Evolutionary conservation across 495 filamentous ascomycete species (phyloP), one percentile per base, ranked within the genome.

Genomic region (Annulohypoxylon moriforme): DNA sequence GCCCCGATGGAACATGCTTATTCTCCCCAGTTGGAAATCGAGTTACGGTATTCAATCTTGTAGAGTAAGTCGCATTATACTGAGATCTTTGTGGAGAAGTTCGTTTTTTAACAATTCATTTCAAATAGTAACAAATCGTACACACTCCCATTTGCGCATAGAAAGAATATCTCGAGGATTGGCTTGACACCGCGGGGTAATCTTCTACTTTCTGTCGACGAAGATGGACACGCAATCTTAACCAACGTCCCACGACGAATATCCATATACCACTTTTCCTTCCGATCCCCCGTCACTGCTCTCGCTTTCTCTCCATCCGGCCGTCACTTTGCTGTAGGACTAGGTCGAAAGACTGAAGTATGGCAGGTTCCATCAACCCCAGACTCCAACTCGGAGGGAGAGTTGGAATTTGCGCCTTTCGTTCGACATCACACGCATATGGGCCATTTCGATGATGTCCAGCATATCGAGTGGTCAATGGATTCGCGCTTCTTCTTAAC

Each of bases 21-120:
- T 91, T 96, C 69, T 98, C 96, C n/a, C 96, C 96, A 24, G 96
- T 99, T 61, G 96, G 96, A 75, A 99, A 98, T 83, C 85, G 93
- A 76, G 93, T 99, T 56, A 92, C 96, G 1, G 92, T 98, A 55
- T 99, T 99, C 80, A 94, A 99, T 77, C 85, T 99, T 18, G 90
- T 97, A 64, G 94, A 98, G 94, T 97, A 87, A 72, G 89, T 81
- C 34, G 33, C 25, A 34, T 50, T 60, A 47, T 25, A 6, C 9
- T 27, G 18, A 1, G 1, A 16, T 11, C 6, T 1, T 3, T 10
- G 18, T 56, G 16, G 33, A 40, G 29, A 18, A 2, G 24, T 6
- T 1, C 25, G 2, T 0, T 52, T 29, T 31, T 76, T 83, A 69
- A 84, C 69, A n/a, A 33, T 40, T 14, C 62, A 49, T 36, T 31